These are phyloP conservation scores for Chlorella sp. DNA, from an alignment of 139 green algal genomes.

Conservation along the genomic window DNA sequence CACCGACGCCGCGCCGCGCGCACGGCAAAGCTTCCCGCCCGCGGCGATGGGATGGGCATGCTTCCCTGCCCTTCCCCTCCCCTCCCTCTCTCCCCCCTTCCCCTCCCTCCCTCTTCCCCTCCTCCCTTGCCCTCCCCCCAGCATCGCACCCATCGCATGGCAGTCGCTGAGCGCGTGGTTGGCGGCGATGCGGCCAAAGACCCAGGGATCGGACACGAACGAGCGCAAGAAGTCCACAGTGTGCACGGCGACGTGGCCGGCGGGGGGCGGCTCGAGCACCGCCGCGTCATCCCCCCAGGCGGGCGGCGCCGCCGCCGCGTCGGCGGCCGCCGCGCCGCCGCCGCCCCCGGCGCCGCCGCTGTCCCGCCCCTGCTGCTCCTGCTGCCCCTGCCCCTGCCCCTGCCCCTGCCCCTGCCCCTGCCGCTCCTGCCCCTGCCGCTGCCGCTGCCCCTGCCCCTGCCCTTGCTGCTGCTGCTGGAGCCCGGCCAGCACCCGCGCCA, in stretches of 20 bases:
- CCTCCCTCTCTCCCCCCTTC: background rate
- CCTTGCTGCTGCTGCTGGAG: conserved; percentile 31
- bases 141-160: conserved; percentile 72
- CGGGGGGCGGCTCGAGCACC: conserved; percentile 52
- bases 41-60: too few species aligned
- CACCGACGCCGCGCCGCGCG: too few species aligned
- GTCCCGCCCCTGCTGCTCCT: background rate
- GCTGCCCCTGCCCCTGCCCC: background rate
- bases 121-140: background rate
- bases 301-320: too few species aligned
- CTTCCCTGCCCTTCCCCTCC: too few species aligned
- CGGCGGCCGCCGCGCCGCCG: too few species aligned
- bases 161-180: conserved; percentile 83
- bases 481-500: conserved; percentile 57
- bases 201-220: conserved; percentile 77
- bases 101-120: background rate
- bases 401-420: background rate
- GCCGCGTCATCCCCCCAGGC: conserved; percentile 85
- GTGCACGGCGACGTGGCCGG: conserved; percentile 74
- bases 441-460: background rate
- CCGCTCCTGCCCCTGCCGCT: conserved; percentile 9
- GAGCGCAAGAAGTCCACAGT: conserved; percentile 89
- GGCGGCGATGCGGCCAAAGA: conserved; percentile 84
- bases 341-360: conserved; percentile 33
- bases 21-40: too few species aligned